These are phyloP conservation scores for Neopestalotiopsis sp. DNA, from an alignment of 2,329 filamentous ascomycete species.

Conservation along the genomic window DNA sequence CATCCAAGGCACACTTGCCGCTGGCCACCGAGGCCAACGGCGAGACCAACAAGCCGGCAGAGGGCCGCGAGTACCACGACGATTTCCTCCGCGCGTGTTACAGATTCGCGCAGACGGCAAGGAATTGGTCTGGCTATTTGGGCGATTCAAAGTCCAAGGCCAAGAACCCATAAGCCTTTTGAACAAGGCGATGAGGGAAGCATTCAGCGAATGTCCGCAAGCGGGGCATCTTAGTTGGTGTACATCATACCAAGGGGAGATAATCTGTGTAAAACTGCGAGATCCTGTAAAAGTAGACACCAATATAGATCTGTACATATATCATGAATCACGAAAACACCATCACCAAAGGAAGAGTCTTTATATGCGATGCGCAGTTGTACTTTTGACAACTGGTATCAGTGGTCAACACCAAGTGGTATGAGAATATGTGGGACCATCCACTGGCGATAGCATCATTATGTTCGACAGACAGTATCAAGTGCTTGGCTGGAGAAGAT, in stretches of 20 bases:
- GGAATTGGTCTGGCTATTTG: conserved; percentile 3
- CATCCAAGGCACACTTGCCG: neutral
- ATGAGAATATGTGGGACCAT: too few relatives aligned
- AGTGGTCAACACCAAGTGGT: too few relatives aligned
- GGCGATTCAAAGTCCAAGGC: neutral
- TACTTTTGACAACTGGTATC: too few relatives aligned
- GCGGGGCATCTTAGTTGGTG: neutral
- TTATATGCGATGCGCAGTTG: too few relatives aligned
- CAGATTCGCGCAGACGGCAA: conserved; percentile 7
- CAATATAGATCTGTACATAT: neutral
- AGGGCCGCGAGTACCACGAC: conserved; percentile 3
- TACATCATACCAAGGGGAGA: neutral
- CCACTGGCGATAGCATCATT: too few relatives aligned
- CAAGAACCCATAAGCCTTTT: neutral
- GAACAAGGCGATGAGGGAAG: neutral
- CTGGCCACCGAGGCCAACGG: neutral
- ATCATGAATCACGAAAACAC: neutral
- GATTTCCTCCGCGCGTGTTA: conserved; percentile 13
- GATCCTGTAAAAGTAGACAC: neutral
- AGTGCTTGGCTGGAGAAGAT: too few relatives aligned
- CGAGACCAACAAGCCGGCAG: neutral
- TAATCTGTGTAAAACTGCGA: neutral
- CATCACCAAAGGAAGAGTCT: too few relatives aligned
- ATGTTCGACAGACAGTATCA: too few relatives aligned
- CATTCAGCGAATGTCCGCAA: neutral